Evolutionary conservation across 2,329 filamentous ascomycete species (phyloP).

Genomic region (Diaporthe caulivora): DNA sequence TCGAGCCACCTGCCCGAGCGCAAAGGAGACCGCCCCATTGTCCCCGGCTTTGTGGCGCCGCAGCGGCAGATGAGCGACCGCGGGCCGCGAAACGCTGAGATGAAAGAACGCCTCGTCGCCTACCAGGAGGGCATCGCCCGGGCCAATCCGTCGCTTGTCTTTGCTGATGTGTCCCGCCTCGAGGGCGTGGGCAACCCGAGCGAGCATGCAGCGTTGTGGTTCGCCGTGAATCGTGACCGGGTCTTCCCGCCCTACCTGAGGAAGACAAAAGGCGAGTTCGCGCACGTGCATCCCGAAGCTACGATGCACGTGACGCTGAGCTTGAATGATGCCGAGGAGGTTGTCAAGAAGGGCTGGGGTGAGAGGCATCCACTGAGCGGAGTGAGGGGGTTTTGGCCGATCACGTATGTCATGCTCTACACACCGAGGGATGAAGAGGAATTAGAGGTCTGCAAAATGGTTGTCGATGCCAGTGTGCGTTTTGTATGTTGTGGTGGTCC

Average conservation of each 20-base stretch:
- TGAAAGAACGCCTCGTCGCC: slow-evolving; percentile 42
- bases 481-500: slow-evolving; percentile 34
- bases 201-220: slow-evolving; percentile 38
- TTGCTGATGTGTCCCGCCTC: slow-evolving; percentile 46
- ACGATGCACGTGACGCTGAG: slow-evolving; percentile 54
- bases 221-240: slow-evolving; percentile 46
- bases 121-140: slow-evolving; percentile 44
- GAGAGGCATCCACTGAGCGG: slow-evolving; percentile 54
- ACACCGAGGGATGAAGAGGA: slow-evolving; percentile 54
- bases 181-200: slow-evolving; percentile 49
- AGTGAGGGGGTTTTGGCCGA: slow-evolving; percentile 45
- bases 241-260: slow-evolving; percentile 40
- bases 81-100: slow-evolving; percentile 39
- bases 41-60: slow-evolving; percentile 52
- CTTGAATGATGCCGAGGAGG: slow-evolving; percentile 51
- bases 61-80: slow-evolving; percentile 53
- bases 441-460: slow-evolving; percentile 47
- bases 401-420: slow-evolving; percentile 56
- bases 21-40: slow-evolving; percentile 46
- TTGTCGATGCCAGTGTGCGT: slow-evolving; percentile 41
- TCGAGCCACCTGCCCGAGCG: slow-evolving; percentile 40
- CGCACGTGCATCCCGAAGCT: slow-evolving; percentile 55
- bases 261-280: slow-evolving; percentile 48
- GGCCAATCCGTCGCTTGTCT: slow-evolving; percentile 48
- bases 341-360: slow-evolving; percentile 54